phyloP scores from a whole-genome alignment of 2,329 filamentous ascomycete species.

The Pseudopithomyces maydicus region DNA sequence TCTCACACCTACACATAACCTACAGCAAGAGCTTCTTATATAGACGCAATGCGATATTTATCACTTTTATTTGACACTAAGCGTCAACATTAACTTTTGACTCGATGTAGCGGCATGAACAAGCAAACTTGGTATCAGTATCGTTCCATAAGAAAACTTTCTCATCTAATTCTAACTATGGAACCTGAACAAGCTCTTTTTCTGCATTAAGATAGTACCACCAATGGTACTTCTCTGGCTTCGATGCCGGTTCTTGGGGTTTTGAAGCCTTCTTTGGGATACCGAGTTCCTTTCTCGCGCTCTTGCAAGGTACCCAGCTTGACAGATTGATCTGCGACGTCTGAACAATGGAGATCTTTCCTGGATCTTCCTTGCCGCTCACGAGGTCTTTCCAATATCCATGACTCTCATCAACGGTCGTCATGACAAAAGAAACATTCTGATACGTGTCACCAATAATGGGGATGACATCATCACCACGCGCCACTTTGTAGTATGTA shows the following conservation, averaged over 20 bases:
- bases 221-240: background rate
- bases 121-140: too few species aligned
- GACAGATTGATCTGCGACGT: background rate
- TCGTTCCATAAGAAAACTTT: too few species aligned
- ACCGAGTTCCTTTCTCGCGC: background rate
- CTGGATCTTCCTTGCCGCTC: background rate
- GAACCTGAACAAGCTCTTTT: background rate
- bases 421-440: background rate
- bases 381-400: background rate
- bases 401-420: background rate
- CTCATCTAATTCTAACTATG: background rate
- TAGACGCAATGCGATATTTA: too few species aligned
- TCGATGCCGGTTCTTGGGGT: background rate
- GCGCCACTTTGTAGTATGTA: background rate
- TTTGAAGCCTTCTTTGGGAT: background rate
- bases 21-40: too few species aligned
- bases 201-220: background rate
- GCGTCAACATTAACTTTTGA: too few species aligned
- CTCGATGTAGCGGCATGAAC: too few species aligned
- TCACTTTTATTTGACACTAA: too few species aligned
- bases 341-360: background rate
- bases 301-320: background rate
- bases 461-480: background rate
- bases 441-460: background rate
- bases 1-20: too few species aligned